phyloP scores from a whole-genome alignment of 169 alveolate species.

The Plasmodium sp. region DNA sequence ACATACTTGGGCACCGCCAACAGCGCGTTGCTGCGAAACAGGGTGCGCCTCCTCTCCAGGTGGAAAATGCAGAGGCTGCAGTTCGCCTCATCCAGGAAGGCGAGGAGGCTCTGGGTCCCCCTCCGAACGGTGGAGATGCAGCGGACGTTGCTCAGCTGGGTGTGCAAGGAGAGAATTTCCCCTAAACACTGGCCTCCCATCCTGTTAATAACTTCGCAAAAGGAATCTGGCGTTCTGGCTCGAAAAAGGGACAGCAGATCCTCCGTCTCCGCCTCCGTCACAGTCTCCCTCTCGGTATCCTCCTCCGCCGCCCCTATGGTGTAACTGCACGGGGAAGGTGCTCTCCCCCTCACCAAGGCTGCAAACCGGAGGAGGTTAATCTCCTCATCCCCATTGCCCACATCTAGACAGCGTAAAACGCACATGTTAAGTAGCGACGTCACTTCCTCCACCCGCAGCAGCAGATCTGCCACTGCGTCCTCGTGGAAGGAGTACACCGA shows the following conservation, averaged over 20 bases:
- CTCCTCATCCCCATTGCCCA: not conserved
- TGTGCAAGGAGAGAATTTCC: not conserved
- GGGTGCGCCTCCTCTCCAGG: not conserved
- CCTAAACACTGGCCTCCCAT: not conserved
- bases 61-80: constrained; percentile 6
- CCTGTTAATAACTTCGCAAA: constrained; percentile 6
- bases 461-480: not conserved
- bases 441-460: not conserved
- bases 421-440: constrained; percentile 1
- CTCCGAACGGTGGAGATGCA: constrained; percentile 16
- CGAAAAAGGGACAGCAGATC: not conserved
- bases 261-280: not conserved
- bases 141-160: not conserved
- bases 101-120: not conserved
- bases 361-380: constrained; percentile 1
- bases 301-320: not conserved
- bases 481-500: not conserved
- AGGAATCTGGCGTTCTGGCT: not conserved
- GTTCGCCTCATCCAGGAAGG: not conserved
- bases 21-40: constrained; percentile 16
- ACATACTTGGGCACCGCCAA: constrained; percentile 31
- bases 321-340: not conserved
- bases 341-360: not conserved
- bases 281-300: not conserved
- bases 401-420: not conserved